Percentiles rank a stretch among this genome's conserved stretches.
These are phyloP conservation scores for Colletotrichum limetticola DNA, from an alignment of 2,329 filamentous ascomycete genomes.

Conservation along the genomic window DNA sequence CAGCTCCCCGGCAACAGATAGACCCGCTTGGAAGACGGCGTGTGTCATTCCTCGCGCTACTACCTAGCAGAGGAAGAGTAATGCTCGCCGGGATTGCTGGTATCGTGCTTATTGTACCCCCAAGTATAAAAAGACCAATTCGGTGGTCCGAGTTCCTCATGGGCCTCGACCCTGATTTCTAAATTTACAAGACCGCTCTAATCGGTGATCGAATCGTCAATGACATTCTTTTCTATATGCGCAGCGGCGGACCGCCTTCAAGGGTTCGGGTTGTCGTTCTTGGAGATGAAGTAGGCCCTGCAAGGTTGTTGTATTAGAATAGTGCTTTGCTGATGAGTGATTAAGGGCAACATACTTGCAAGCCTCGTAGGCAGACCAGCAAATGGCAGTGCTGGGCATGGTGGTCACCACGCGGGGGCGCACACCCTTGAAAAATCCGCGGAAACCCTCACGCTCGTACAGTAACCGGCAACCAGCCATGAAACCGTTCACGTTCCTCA, in stretches of 20 bases:
- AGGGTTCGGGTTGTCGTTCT: slow-evolving; percentile 54
- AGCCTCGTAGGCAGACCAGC: slow-evolving; percentile 85
- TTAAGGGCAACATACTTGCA: slow-evolving; percentile 66
- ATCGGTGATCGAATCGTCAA: slow-evolving; percentile 21
- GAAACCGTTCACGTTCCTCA: slow-evolving; percentile 86
- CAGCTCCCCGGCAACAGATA: slow-evolving; percentile 15
- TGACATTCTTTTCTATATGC: slow-evolving; percentile 23
- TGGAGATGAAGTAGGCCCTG: slow-evolving; percentile 70
- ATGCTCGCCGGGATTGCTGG: not conserved
- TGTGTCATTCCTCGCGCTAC: slow-evolving; percentile 1
- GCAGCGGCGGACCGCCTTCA: slow-evolving; percentile 17
- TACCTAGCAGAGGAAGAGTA: not conserved
- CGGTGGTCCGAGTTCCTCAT: not conserved
- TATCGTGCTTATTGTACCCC: slow-evolving; percentile 2
- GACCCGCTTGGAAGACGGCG: slow-evolving; percentile 6
- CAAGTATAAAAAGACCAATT: not conserved
- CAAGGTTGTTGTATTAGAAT: not conserved
- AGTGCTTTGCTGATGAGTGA: slow-evolving; percentile 14
- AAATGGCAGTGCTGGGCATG: slow-evolving; percentile 99
- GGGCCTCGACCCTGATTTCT: slow-evolving; percentile 1
- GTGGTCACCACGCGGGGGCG: slow-evolving; percentile 92
- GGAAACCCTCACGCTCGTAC: slow-evolving; percentile 83
- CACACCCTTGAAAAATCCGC: slow-evolving; percentile 93
- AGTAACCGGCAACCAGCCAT: slow-evolving; percentile 83
- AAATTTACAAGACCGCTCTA: slow-evolving; percentile 33